phyloP scores from a whole-genome alignment of 768 basidiomycete species.

The Mycena rebaudengoi region DNA sequence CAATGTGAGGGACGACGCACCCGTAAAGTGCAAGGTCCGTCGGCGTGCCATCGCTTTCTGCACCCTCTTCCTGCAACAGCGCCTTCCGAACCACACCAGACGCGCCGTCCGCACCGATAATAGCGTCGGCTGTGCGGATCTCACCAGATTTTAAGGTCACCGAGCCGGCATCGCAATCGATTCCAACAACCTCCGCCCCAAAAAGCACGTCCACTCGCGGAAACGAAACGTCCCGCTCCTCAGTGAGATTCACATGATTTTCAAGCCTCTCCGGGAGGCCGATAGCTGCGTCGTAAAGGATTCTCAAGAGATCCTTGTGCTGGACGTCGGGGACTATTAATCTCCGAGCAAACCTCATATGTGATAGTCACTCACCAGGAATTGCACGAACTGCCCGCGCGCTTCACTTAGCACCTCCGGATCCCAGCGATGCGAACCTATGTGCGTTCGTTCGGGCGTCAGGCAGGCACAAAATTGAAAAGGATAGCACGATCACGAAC shows the following conservation, averaged over 20 bases:
- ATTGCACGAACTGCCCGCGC: conserved; percentile 1
- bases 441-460: neutral
- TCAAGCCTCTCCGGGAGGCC: neutral
- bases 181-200: conserved; percentile 1
- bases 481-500: neutral
- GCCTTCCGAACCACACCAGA: neutral
- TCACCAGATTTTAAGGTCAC: conserved; percentile 17
- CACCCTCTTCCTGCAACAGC: neutral
- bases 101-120: conserved; percentile 19
- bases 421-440: neutral
- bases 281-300: neutral
- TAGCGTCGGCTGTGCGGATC: neutral
- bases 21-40: conserved; percentile 6
- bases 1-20: neutral
- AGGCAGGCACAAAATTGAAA: neutral
- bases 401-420: conserved; percentile 11
- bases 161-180: neutral
- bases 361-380: neutral
- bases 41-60: neutral
- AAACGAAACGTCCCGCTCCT: neutral
- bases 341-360: too few relatives aligned
- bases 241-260: neutral
- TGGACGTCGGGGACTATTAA: neutral
- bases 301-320: neutral
- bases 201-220: conserved; percentile 3